Base-by-base conservation (phyloP, 371 early-diverging fungal species). In the Mortierella sp. region DNA sequence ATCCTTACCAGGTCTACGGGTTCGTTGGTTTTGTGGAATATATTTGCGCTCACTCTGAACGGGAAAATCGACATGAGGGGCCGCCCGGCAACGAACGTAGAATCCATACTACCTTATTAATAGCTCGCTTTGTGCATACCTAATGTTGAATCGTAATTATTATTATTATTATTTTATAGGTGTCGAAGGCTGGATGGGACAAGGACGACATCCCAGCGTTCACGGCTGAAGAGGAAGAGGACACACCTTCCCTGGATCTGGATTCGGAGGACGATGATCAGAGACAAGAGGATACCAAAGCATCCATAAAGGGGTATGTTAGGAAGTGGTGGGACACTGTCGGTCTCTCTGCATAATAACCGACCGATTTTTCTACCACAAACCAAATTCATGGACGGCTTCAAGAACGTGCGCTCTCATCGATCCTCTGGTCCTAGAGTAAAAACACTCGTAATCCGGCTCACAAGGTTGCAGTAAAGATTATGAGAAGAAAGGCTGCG, bases 101-200 rank as follows among this genome's bases (percentile, higher is more conserved):
- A n/a, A n/a, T n/a, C n/a, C n/a, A n/a, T n/a, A n/a, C n/a, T n/a
- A n/a, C n/a, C n/a, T n/a, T n/a, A n/a, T n/a, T n/a, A n/a, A n/a
- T n/a, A n/a, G n/a, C n/a, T n/a, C n/a, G n/a, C n/a, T n/a, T n/a
- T n/a, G n/a, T n/a, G n/a, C n/a, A n/a, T n/a, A n/a, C n/a, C n/a
- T n/a, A n/a, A n/a, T n/a, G n/a, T n/a, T n/a, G n/a, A n/a, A n/a
- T n/a, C n/a, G n/a, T n/a, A n/a, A 21, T 52, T 24, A 12, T 52
- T 52, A 32, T 51, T 52, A 32, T n/a, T 52, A 32, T 50, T 50
- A 30, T 30, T 8, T 17, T 28, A 17, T 49, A 49, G 50, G 27
- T 27, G 50, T 17, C 30, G 14, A 49, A 49, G 30, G 26, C 15
- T 49, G 50, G 50, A 27, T 49, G 50, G 23, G 17, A 19, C 27